phyloP scores from a whole-genome alignment of 2,329 filamentous ascomycete genomes.

The Aspergillus caelatus region DNA sequence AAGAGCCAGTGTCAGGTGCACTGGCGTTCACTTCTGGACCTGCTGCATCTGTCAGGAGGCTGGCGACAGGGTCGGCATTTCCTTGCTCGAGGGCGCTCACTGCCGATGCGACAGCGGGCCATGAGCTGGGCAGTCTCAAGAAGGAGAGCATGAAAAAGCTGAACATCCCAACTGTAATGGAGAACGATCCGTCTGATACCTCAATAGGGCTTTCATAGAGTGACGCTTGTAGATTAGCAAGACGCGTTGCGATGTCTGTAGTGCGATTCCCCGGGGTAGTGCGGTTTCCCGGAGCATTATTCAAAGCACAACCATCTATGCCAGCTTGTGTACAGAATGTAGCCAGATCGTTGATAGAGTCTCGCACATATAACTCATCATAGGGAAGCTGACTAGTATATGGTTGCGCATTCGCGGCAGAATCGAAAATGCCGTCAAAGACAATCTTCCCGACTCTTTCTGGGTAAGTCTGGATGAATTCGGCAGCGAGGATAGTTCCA shows the following conservation, averaged over 20 bases:
- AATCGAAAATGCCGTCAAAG: constrained; percentile 6
- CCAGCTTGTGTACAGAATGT: constrained; percentile 14
- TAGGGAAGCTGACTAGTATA: constrained; percentile 10
- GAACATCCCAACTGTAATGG: neutral
- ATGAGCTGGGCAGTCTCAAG: neutral
- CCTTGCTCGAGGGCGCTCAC: neutral
- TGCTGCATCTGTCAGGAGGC: neutral
- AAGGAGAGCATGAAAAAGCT: neutral
- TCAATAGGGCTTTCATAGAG: neutral
- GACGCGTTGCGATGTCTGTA: neutral
- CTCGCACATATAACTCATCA: constrained; percentile 5
- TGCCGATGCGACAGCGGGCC: neutral
- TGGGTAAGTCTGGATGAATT: constrained; percentile 11
- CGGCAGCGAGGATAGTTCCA: constrained; percentile 7
- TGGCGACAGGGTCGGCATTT: neutral
- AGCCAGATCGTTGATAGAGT: constrained; percentile 69
- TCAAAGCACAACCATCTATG: neutral
- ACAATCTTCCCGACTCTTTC: neutral
- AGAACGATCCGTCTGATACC: neutral
- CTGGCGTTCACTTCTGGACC: neutral
- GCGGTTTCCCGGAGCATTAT: neutral
- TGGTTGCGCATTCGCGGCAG: neutral
- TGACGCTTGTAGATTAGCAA: neutral
- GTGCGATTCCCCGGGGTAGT: neutral
- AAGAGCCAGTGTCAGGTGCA: neutral